phyloP scores from a whole-genome alignment of 768 basidiomycete species.

The Floccularia luteovirens region DNA sequence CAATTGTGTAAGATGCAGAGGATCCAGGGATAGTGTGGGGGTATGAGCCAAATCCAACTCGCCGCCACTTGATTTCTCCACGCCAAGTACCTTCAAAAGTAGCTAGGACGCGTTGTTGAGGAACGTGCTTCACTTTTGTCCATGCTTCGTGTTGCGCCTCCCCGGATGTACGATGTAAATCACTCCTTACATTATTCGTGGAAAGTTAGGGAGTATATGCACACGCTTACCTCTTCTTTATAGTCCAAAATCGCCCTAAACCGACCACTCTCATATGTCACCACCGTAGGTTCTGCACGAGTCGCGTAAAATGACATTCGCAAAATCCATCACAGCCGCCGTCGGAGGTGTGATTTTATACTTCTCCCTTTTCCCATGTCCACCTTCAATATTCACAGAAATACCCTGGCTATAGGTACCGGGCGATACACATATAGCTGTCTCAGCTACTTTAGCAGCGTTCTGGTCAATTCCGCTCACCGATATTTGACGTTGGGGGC shows the following conservation, averaged over 20 bases:
- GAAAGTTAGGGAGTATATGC: background rate
- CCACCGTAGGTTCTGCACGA: conserved; percentile 67
- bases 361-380: conserved; percentile 65
- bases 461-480: conserved; percentile 89
- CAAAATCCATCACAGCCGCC: conserved; percentile 85
- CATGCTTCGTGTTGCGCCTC: conserved; percentile 60
- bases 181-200: conserved; percentile 60
- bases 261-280: conserved; percentile 76
- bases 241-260: conserved; percentile 86
- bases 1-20: conserved; percentile 33
- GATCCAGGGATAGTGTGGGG: conserved; percentile 30
- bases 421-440: conserved; percentile 73
- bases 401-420: conserved; percentile 87
- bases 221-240: conserved; percentile 78
- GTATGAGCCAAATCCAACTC: conserved; percentile 39
- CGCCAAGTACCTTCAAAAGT: conserved; percentile 88
- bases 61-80: conserved; percentile 74
- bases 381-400: conserved; percentile 71
- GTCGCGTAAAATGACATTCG: conserved; percentile 91
- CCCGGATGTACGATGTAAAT: conserved; percentile 75
- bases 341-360: conserved; percentile 89
- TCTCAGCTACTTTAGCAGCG: conserved; percentile 84
- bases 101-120: conserved; percentile 67
- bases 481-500: conserved; percentile 67
- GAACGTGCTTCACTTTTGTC: conserved; percentile 89